These are phyloP conservation scores for Lunularia cruciata DNA, from an alignment of 225 moss, liverwort and hornwort species.

Conservation along the genomic window DNA sequence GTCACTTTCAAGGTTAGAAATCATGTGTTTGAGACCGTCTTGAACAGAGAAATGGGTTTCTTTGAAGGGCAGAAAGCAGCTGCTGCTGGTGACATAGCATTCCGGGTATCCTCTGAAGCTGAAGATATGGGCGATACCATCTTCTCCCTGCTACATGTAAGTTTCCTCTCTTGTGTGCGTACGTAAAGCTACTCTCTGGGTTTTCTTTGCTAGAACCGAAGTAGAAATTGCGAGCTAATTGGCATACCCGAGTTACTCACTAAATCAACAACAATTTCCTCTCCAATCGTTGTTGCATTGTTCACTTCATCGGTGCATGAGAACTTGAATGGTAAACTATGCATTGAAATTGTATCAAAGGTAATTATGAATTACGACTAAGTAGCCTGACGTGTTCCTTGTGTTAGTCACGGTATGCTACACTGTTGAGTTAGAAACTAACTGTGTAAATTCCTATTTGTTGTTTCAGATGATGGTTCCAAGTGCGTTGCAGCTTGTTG, in stretches of 20 bases:
- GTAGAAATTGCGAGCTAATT: no score
- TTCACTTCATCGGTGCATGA: no score
- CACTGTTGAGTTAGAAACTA: background rate
- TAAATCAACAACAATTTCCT: no score
- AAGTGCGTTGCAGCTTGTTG: conserved; percentile 75
- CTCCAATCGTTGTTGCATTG: no score
- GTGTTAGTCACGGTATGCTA: no score
- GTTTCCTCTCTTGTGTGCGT: background rate
- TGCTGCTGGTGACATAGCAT: conserved; percentile 80
- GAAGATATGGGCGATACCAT: conserved; percentile 92
- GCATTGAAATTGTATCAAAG: no score
- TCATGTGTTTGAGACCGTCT: conserved; percentile 60
- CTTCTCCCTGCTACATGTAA: conserved; percentile 79
- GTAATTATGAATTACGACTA: no score
- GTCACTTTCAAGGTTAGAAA: conserved; percentile 71
- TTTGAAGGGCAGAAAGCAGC: conserved; percentile 77
- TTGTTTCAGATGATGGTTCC: conserved; percentile 73
- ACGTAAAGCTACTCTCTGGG: no score
- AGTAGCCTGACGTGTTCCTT: no score
- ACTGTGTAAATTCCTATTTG: background rate
- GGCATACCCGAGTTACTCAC: no score
- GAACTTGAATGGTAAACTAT: no score
- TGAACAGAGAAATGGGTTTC: conserved; percentile 79
- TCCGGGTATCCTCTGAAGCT: conserved; percentile 84
- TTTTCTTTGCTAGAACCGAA: no score